Percentiles rank a stretch among this genome's conserved stretches.
phyloP scores from a whole-genome alignment of 2,329 filamentous ascomycete genomes.

The Ophiostoma novo-ulmi region DNA sequence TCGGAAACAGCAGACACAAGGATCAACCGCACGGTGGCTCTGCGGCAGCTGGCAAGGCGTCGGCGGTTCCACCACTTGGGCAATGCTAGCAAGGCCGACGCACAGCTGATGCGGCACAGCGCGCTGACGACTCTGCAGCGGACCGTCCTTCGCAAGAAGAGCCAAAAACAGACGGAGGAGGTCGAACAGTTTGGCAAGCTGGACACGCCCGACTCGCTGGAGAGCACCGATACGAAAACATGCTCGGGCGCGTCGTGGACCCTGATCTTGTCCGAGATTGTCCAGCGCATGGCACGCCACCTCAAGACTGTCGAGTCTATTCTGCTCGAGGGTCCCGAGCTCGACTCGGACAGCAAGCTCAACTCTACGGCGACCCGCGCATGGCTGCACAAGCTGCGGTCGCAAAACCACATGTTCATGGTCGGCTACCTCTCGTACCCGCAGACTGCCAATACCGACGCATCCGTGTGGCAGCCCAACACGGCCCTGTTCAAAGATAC shows the following conservation, averaged over 20 bases:
- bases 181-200: neutral
- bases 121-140: conserved; percentile 33
- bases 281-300: conserved; percentile 37
- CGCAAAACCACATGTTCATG: conserved; percentile 41
- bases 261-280: conserved; percentile 39
- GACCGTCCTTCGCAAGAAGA: conserved; percentile 27
- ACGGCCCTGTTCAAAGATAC: conserved; percentile 37
- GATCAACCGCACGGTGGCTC: conserved; percentile 28
- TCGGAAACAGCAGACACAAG: neutral
- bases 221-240: conserved; percentile 7
- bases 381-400: conserved; percentile 36
- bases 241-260: conserved; percentile 45
- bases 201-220: neutral
- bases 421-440: conserved; percentile 46
- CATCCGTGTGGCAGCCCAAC: conserved; percentile 32
- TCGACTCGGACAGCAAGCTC: conserved; percentile 20
- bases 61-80: conserved; percentile 38
- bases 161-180: neutral
- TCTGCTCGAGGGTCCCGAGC: conserved; percentile 26
- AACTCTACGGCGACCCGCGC: conserved; percentile 31
- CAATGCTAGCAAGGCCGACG: conserved; percentile 34
- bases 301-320: conserved; percentile 34
- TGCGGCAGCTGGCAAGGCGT: conserved; percentile 36
- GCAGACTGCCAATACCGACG: neutral
- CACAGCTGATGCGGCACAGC: conserved; percentile 34